phyloP scores from a whole-genome alignment of 2,329 filamentous ascomycete genomes.

The Colletotrichum incanum region DNA sequence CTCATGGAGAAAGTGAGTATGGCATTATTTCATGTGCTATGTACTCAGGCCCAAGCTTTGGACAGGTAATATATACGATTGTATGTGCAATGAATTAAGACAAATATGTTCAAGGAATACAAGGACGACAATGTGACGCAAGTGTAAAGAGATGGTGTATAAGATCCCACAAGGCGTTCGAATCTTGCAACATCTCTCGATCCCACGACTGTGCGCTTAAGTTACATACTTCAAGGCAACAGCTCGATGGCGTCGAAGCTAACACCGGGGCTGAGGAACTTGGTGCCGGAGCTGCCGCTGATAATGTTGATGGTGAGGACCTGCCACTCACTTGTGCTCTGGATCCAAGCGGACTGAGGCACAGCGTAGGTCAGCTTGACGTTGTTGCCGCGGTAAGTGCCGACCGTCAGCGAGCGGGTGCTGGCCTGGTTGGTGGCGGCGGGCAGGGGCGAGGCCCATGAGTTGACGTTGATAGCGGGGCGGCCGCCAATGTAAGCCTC shows the following conservation, averaged over 20 bases:
- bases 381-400: slow-evolving; percentile 53
- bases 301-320: slow-evolving; percentile 50
- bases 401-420: slow-evolving; percentile 52
- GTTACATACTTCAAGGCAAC: slow-evolving; percentile 37
- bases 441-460: slow-evolving; percentile 48
- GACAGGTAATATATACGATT: too few species aligned
- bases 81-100: background rate
- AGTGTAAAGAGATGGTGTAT: background rate
- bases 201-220: background rate
- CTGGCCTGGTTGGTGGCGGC: slow-evolving; percentile 49
- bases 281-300: slow-evolving; percentile 48
- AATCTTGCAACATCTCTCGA: background rate
- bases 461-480: slow-evolving; percentile 51
- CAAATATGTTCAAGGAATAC: background rate
- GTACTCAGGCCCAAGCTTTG: background rate
- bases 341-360: slow-evolving; percentile 48
- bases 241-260: slow-evolving; percentile 51
- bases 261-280: slow-evolving; percentile 50
- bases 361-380: slow-evolving; percentile 49
- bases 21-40: background rate
- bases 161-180: too few species aligned
- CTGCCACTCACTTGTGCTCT: slow-evolving; percentile 50
- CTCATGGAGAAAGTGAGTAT: background rate
- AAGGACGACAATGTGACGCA: background rate
- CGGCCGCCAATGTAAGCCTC: slow-evolving; percentile 52